Evolutionary conservation across 2,329 filamentous ascomycete species (phyloP).

Genomic region (Exophiala alcalophila): DNA sequence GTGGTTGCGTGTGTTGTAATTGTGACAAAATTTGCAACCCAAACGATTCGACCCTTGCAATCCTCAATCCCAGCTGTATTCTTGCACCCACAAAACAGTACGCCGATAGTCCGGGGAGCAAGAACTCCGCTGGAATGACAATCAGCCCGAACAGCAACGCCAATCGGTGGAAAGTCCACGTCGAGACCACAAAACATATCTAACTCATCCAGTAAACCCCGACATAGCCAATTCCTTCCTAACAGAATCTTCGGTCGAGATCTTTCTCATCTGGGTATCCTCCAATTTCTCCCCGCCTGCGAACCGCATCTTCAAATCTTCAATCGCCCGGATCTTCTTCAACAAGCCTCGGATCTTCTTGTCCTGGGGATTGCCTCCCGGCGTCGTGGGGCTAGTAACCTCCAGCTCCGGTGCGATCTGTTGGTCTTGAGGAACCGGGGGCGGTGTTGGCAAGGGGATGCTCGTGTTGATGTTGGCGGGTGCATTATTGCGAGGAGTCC

Average conservation of each 20-base stretch:
- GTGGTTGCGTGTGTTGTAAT: no score
- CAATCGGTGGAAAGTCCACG: neutral
- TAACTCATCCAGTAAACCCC: constrained; percentile 43
- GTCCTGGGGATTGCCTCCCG: constrained; percentile 59
- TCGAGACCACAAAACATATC: neutral
- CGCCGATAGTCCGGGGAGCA: no score
- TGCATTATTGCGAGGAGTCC: constrained; percentile 11
- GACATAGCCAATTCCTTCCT: constrained; percentile 74
- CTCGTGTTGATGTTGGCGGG: constrained; percentile 35
- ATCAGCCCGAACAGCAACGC: no score
- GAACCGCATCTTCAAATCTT: constrained; percentile 95
- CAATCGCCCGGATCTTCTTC: constrained; percentile 97
- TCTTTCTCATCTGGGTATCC: constrained; percentile 98
- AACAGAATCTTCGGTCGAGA: constrained; percentile 79
- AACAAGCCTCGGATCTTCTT: constrained; percentile 92
- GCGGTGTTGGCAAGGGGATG: constrained; percentile 32
- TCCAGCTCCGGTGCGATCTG: constrained; percentile 32
- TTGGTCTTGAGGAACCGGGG: constrained; percentile 32
- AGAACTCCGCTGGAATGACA: no score
- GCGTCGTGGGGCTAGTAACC: constrained; percentile 32
- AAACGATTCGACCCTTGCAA: no score
- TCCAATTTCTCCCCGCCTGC: constrained; percentile 94
- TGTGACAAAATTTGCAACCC: no score
- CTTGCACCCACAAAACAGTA: no score
- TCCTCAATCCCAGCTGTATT: no score